phyloP scores from a whole-genome alignment of 208 protist genomes.

The Phytomonas sp. region DNA sequence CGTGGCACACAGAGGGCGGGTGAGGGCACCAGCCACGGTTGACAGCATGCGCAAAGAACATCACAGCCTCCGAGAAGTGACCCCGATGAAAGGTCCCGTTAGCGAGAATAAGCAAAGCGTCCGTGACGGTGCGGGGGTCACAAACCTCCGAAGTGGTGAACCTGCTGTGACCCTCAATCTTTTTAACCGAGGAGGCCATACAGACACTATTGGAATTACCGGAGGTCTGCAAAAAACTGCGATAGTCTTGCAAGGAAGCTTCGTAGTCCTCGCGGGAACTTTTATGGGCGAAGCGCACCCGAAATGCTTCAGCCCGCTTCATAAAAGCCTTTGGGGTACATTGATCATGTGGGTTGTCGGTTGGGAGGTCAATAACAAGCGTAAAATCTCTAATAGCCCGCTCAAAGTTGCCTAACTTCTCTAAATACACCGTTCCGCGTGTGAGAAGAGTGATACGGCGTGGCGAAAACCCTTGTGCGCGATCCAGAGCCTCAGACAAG shows the following conservation, averaged over 20 bases:
- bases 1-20: slow-evolving; percentile 8
- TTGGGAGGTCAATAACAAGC: slow-evolving; percentile 39
- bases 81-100: slow-evolving; percentile 60
- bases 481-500: slow-evolving; percentile 69
- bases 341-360: slow-evolving; percentile 27
- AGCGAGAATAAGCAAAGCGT: slow-evolving; percentile 74
- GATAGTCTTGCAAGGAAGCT: slow-evolving; percentile 47
- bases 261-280: slow-evolving; percentile 38
- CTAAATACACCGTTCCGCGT: slow-evolving; percentile 61
- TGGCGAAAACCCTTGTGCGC: slow-evolving; percentile 30
- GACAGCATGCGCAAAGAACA: slow-evolving; percentile 66
- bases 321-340: slow-evolving; percentile 65
- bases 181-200: slow-evolving; percentile 3
- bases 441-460: slow-evolving; percentile 59
- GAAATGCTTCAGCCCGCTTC: slow-evolving; percentile 64
- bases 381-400: slow-evolving; percentile 78
- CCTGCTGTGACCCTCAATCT: slow-evolving; percentile 9
- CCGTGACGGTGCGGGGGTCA: slow-evolving; percentile 37
- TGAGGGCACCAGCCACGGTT: slow-evolving; percentile 61
- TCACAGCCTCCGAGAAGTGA: slow-evolving; percentile 39
- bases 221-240: slow-evolving; percentile 30
- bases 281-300: slow-evolving; percentile 23
- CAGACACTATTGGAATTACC: slow-evolving; percentile 1
- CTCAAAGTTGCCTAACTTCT: slow-evolving; percentile 41
- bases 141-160: slow-evolving; percentile 20